Base-by-base conservation (phyloP, 805 yeast genomes). In the Schizosaccharomyces japonicus region DNA sequence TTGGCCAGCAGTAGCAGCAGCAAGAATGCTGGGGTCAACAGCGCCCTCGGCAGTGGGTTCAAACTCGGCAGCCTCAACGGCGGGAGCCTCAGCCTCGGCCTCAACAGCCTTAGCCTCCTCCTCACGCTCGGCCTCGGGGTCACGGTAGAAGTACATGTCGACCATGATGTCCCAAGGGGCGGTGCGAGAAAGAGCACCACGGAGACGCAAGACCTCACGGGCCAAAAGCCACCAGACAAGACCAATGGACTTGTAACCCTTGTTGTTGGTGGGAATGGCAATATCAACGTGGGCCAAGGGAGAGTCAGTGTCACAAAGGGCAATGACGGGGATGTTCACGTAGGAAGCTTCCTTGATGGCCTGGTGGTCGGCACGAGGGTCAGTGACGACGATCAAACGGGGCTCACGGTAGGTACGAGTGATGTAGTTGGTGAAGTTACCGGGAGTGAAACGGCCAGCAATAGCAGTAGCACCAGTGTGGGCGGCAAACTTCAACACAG, bases 401-500 rank as follows among this genome's bases (percentile, higher is more conserved):
- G 99, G 99, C 77, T 90, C 99, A 76, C 87, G 90, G 95, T 90
- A 90, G 62, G 95, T 83, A 74, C 95, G 87, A 72, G 98, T 90
- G 76, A 87, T 90, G 76, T 90, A 90, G 77, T 90, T 90, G 69
- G 99, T 90, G 90, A 90, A 90, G 75, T 80, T 78, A 82, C 99
- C 99, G 73, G 99, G 99, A 63, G 98, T 90, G 81, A 90, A 90
- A 76, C 99, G 84, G 73, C 99, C 99, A 63, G 98, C 99, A 73
- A 90, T 87, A 68, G 99, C 85, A 61, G 96, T 87, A 60, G 98
- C 95, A 71, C 96, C 96, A 63, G 96, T 85, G 85, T 90, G 96
- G 63, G 95, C 82, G 66, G 99, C 95, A 66, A 80, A 90, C 76
- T 90, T 90, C 71, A 90, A 79, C 60, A 87, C 99, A 66, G 98